Evolutionary conservation across 805 yeast genomes (phyloP).

Genomic region (Yarrowia deformans): DNA sequence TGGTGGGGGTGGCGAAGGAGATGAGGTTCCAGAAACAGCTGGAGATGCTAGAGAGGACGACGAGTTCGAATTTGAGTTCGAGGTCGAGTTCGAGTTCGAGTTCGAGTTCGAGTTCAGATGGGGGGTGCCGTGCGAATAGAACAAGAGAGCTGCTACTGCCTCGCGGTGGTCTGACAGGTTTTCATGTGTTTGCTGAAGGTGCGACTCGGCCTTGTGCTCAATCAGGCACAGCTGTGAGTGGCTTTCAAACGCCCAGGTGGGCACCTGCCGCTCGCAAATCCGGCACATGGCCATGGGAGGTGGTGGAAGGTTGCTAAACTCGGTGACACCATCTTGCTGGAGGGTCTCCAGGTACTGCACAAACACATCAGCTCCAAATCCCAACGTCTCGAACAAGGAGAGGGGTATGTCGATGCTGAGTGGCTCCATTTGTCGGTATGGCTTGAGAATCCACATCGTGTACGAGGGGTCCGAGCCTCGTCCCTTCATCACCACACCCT

Average conservation of each 20-base stretch:
- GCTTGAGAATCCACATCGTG: slow-evolving; percentile 92
- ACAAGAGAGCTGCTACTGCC: slow-evolving; percentile 51
- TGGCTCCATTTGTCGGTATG: slow-evolving; percentile 67
- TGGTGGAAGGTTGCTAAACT: slow-evolving; percentile 65
- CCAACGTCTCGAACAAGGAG: slow-evolving; percentile 73
- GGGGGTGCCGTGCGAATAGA: slow-evolving; percentile 48
- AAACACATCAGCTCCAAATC: slow-evolving; percentile 88
- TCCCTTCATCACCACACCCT: slow-evolving; percentile 84
- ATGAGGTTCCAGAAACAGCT: slow-evolving; percentile 13
- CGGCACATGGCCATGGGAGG: slow-evolving; percentile 86
- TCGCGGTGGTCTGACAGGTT: slow-evolving; percentile 72
- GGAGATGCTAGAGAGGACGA: slow-evolving; percentile 20
- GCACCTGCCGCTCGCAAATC: slow-evolving; percentile 89
- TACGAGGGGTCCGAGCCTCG: slow-evolving; percentile 68
- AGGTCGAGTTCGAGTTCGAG: background rate
- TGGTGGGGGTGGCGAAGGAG: slow-evolving; percentile 28
- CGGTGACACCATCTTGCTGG: slow-evolving; percentile 67
- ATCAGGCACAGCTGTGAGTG: slow-evolving; percentile 88
- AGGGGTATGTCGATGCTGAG: slow-evolving; percentile 73
- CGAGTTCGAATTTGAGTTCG: slow-evolving; percentile 9
- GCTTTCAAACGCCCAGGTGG: slow-evolving; percentile 94
- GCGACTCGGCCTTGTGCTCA: slow-evolving; percentile 83
- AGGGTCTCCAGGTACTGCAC: slow-evolving; percentile 73
- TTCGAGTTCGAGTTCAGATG: too few relatives aligned
- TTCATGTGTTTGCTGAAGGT: slow-evolving; percentile 78